Evolutionary conservation across 805 yeast species (phyloP).

Genomic region (Spathaspora gorwiae): DNA sequence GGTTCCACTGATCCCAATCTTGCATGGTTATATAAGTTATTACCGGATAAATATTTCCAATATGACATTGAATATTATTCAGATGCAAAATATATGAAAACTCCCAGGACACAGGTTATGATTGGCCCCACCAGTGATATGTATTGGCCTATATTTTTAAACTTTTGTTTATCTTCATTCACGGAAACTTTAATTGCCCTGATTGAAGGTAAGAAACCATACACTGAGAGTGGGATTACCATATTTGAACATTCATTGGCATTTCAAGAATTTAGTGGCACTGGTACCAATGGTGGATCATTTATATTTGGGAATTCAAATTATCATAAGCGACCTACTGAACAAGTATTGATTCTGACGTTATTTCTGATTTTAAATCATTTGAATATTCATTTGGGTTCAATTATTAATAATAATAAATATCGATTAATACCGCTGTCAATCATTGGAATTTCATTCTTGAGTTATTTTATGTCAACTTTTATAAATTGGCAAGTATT

Average conservation of each 20-base stretch:
- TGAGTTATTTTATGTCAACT: conserved; percentile 38
- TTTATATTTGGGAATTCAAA: conserved; percentile 20
- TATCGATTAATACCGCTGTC: conserved; percentile 64
- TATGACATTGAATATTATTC: conserved; percentile 19
- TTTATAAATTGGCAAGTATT: conserved; percentile 37
- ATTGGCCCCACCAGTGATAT: conserved; percentile 49
- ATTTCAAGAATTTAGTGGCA: conserved; percentile 60
- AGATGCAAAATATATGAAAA: conserved; percentile 24
- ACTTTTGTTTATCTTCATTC: conserved; percentile 58
- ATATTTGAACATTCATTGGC: conserved; percentile 73
- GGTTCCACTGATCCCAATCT: conserved; percentile 3
- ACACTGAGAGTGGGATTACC: conserved; percentile 64
- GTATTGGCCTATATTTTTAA: conserved; percentile 55
- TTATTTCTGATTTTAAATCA: conserved; percentile 57
- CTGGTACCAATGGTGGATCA: conserved; percentile 17
- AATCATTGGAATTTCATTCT: conserved; percentile 49
- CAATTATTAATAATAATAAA: conserved; percentile 45
- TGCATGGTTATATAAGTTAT: conserved; percentile 10
- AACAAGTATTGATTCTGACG: conserved; percentile 48
- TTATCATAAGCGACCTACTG: conserved; percentile 40
- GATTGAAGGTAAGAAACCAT: conserved; percentile 50
- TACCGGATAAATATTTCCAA: conserved; percentile 16
- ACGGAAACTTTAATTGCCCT: conserved; percentile 62
- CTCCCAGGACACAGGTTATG: conserved; percentile 23
- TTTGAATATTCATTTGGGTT: conserved; percentile 58